Base-by-base conservation (phyloP, 2,329 filamentous ascomycete species). In the Hansfordia pulvinata region DNA sequence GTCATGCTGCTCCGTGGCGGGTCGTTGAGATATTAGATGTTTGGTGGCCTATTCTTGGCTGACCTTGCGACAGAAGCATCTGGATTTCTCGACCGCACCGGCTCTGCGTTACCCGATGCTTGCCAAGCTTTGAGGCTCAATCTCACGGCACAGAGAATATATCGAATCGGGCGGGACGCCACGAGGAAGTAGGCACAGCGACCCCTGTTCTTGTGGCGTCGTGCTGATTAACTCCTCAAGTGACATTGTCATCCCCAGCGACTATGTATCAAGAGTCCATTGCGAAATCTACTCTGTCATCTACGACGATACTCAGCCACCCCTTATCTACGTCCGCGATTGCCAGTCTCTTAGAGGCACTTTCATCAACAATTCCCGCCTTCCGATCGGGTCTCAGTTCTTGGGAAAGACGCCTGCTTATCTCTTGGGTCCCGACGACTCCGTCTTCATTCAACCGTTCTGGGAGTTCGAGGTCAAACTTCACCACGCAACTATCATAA, bases 321-420 rank as follows among this genome's bases (percentile, higher is more conserved):
- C 52, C 4, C 44, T 68, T 28, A 44, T 72, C 20, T 73, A 69
- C 34, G 64, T 69, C 16, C 60, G 67, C 10, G 69, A 74, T 35
- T 57, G 62, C 14, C 58, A 60, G 27, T 71, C 68, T 4, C 49
- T 48, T 10, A 64, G 63, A 28, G 68, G 68, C 3, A 72, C 67
- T 0, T 61, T 52, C 27, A 57, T 73, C 19, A 68, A 71, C 30
- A 52, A 44, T 1, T 25, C 40, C 1, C 44, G 54, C 10, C n/a
- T n/a, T n/a, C n/a, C n/a, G n/a, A 56, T 69, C 28, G 64, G 61
- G 1, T 38, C 39, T n/a, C 45, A 43, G 1, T 41, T 46, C 1
- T 20, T 47, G 13, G 29, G 33, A 2, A 37, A 56, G 10, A 52
- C 57, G 2, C 40, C 51, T 4, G 64, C 58, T 1, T 55, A 56